Percentiles rank a stretch among this genome's conserved stretches.
phyloP scores from a whole-genome alignment of 257 asterid species.

The Solanum gracilifrons region DNA sequence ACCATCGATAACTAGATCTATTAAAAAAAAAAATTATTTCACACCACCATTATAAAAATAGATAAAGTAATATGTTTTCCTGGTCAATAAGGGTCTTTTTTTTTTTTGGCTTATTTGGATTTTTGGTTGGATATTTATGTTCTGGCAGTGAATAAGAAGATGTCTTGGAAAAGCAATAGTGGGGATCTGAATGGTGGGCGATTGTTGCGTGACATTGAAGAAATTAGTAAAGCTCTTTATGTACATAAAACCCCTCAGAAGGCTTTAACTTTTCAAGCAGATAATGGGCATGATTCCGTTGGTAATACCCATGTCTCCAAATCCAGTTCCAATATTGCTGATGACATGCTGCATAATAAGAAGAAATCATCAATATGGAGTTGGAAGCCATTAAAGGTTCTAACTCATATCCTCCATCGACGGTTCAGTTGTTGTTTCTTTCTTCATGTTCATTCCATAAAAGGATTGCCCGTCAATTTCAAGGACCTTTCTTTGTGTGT shows the following conservation, averaged over 20 bases:
- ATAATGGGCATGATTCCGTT: conserved; percentile 6
- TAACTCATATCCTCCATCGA: conserved; percentile 42
- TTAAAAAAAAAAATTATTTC: no score
- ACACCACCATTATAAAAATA: not conserved
- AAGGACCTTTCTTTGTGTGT: conserved; percentile 49
- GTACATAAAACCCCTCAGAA: conserved; percentile 28
- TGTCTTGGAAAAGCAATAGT: conserved; percentile 21
- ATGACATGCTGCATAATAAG: conserved; percentile 28
- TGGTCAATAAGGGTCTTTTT: not conserved
- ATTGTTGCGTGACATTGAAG: conserved; percentile 64
- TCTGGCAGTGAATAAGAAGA: conserved; percentile 6
- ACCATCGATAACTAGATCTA: no score
- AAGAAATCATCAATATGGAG: conserved; percentile 70
- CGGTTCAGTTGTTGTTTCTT: conserved; percentile 63
- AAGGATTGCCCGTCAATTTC: conserved; percentile 58
- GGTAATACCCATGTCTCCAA: conserved; percentile 11
- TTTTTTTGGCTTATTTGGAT: not conserved
- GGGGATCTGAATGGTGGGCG: conserved; percentile 43
- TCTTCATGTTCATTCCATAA: conserved; percentile 64
- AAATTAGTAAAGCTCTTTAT: conserved; percentile 76
- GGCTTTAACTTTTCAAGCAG: conserved; percentile 29
- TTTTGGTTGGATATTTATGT: conserved; percentile 1
- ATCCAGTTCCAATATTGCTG: conserved; percentile 15
- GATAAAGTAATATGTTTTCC: not conserved
- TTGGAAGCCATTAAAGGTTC: conserved; percentile 74